Conservation (phyloP, 345 rosid genomes). For the Eucalyptus curtisii region DNA sequence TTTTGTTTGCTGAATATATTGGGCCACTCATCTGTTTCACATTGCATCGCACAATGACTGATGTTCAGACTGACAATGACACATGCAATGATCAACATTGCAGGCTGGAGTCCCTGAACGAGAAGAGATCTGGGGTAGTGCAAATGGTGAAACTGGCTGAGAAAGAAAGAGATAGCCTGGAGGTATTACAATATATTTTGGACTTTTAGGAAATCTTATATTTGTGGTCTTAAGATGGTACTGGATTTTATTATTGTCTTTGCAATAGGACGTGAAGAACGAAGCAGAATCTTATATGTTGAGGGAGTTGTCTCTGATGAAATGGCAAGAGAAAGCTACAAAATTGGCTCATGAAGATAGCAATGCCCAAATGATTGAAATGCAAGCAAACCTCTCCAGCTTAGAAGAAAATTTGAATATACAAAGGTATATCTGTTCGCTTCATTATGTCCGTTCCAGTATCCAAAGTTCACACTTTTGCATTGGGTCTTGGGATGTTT, state of each 20-base stretch:
- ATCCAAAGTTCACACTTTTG: neutral
- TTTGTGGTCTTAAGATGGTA: neutral
- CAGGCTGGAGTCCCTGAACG: slow-evolving; percentile 86
- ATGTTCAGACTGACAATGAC: neutral
- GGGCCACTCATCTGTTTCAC: neutral
- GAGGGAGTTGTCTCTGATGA: slow-evolving; percentile 68
- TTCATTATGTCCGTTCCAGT: neutral
- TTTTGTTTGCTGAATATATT: neutral
- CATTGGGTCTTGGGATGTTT: neutral
- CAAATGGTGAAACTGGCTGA: slow-evolving; percentile 97
- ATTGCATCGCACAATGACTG: neutral
- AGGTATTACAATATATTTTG: slow-evolving; percentile 39
- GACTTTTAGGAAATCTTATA: neutral
- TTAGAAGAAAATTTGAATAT: slow-evolving; percentile 60
- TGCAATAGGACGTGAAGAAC: slow-evolving; percentile 69
- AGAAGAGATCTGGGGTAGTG: slow-evolving; percentile 89
- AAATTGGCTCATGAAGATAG: slow-evolving; percentile 71
- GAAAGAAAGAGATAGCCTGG: slow-evolving; percentile 90
- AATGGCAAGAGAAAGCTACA: slow-evolving; percentile 96
- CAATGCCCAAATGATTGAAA: slow-evolving; percentile 38
- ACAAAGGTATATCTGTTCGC: slow-evolving; percentile 36
- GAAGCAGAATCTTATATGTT: slow-evolving; percentile 97
- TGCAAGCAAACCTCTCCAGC: slow-evolving; percentile 33
- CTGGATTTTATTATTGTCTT: neutral
- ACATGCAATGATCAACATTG: neutral